Evolutionary conservation across 441 rosid genomes (phyloP).

Genomic region (Euphorbia schlechtendalii): DNA sequence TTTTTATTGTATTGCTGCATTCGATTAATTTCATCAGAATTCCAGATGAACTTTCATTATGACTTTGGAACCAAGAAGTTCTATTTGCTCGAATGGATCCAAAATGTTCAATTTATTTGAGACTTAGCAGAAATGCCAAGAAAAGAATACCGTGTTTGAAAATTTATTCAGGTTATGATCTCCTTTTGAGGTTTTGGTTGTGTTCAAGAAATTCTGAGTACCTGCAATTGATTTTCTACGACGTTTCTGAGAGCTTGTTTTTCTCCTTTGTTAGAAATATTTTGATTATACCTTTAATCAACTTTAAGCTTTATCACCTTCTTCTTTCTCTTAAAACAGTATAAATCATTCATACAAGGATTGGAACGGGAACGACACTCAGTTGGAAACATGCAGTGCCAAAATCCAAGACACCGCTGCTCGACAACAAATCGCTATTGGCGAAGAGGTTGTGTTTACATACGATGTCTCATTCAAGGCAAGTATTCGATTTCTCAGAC

Average conservation of each 20-base stretch:
- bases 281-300: background rate
- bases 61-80: background rate
- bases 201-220: background rate
- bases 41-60: background rate
- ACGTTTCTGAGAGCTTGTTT: background rate
- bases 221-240: background rate
- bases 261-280: background rate
- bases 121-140: too few relatives aligned
- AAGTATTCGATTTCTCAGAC: conserved; percentile 3
- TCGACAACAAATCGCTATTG: conserved; percentile 31
- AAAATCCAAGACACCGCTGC: conserved; percentile 27
- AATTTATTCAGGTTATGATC: background rate
- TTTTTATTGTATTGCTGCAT: background rate
- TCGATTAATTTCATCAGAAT: background rate
- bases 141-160: background rate
- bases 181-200: background rate
- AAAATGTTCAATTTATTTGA: too few relatives aligned
- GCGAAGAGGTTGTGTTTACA: conserved; percentile 63
- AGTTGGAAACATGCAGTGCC: conserved; percentile 59
- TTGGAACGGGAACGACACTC: conserved; percentile 70
- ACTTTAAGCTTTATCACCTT: background rate
- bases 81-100: background rate
- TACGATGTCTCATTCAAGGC: conserved; percentile 72
- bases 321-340: conserved; percentile 35
- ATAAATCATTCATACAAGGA: conserved; percentile 66